Base-by-base conservation (phyloP, 1,284 basidiomycete species). In the Cystobasidium sp. region DNA sequence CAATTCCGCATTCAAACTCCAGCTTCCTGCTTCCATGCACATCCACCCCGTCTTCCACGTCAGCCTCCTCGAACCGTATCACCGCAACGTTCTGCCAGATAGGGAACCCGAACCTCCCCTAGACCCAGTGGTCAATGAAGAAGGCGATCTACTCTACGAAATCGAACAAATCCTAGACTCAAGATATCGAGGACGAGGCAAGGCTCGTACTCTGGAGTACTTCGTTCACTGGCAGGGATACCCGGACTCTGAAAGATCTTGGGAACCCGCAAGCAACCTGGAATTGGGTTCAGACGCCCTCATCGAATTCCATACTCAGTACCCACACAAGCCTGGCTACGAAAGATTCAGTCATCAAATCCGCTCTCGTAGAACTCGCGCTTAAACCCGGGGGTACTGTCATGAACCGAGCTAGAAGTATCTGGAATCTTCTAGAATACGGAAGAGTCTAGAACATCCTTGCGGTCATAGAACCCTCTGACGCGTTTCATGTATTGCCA, bases 21-120 rank as follows among this genome's bases (percentile, higher is more conserved):
- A 61, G 47, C 52, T 74, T 9, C 68, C 68, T 7, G 14, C 2
- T 12, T 39, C 39, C 18, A 74, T 74, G 72, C 12, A 51, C 7
- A 47, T 74, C 43, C 72, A 74, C 24, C 52, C 66, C 7, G 59
- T 63, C 43, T 74, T 74, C 49, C 72, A 74, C 47, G 72, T 70
- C 51, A 61, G 1, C 18, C 72, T 72, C 6, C 53, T 74, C 0
- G 71, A 74, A 74, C 44, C 47, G 16, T 58, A 71, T 44, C 18
- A 43, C 3, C 41, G 8, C 49, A 74, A 72, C 65, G 24, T 22
- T 8, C 46, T 59, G 3, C 68, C 44, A 0, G 51, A 7, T 6
- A 31, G 71, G 1, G 49, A 74, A 22, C 16, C 31, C 1, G 62
- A 46, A 46, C 37, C 43, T 64, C 51, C 66, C 47, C 14, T 39